phyloP scores from a whole-genome alignment of 2,329 filamentous ascomycete species.

The Alternaria ethzedia region DNA sequence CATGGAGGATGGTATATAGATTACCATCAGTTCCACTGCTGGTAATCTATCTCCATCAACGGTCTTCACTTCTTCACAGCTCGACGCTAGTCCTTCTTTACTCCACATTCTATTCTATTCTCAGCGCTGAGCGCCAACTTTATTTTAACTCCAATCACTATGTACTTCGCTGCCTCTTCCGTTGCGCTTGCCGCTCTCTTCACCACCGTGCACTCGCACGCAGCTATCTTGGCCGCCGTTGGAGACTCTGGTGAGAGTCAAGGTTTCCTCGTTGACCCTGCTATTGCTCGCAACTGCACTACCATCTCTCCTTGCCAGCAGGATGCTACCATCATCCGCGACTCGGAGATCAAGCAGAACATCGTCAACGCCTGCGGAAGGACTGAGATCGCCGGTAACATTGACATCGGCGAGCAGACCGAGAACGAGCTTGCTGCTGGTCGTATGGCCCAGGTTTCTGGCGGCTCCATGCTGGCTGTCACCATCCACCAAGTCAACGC shows the following conservation, averaged over 20 bases:
- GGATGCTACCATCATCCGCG: conserved; percentile 46
- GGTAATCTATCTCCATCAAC: conserved; percentile 4
- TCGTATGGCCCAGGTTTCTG: conserved; percentile 35
- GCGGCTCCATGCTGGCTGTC: conserved; percentile 37
- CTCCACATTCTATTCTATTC: conserved; percentile 28
- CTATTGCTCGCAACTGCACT: conserved; percentile 46
- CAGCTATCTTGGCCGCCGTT: conserved; percentile 37
- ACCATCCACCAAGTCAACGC: conserved; percentile 65
- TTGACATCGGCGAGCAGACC: conserved; percentile 48
- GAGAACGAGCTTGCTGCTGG: conserved; percentile 45
- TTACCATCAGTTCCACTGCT: background rate
- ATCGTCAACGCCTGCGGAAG: conserved; percentile 48
- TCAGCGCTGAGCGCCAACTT: conserved; percentile 34
- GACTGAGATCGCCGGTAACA: conserved; percentile 47
- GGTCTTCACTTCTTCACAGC: conserved; percentile 10
- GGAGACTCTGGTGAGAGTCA: conserved; percentile 39
- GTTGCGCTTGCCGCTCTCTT: conserved; percentile 41
- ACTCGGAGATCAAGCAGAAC: conserved; percentile 46
- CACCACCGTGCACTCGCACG: conserved; percentile 40
- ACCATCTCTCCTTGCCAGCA: conserved; percentile 48
- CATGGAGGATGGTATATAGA: conserved; percentile 23
- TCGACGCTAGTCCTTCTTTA: conserved; percentile 23
- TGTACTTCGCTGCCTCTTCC: conserved; percentile 33
- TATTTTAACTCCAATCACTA: conserved; percentile 19
- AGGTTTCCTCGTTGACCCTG: conserved; percentile 44